phyloP scores from a whole-genome alignment of 352 stramenopile genomes.

The Globisporangium abappressorium region DNA sequence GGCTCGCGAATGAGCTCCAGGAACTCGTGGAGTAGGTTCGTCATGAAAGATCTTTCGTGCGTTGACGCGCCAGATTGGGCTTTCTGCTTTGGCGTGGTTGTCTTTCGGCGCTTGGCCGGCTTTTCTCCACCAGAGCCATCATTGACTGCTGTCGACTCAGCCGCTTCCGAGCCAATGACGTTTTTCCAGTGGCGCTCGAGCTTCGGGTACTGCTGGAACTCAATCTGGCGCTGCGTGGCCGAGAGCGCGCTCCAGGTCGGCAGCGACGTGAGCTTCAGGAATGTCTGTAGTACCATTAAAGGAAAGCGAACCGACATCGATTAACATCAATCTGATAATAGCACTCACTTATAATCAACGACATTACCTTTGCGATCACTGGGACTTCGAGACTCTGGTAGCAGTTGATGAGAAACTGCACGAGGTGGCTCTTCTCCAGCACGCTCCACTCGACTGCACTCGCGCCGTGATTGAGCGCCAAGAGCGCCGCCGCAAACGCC shows the following conservation, averaged over 20 bases:
- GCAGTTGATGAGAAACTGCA: conserved; percentile 60
- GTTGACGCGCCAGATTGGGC: neutral
- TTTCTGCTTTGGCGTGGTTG: conserved; percentile 9
- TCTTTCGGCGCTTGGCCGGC: conserved; percentile 37
- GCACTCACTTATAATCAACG: neutral
- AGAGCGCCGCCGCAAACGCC: conserved; percentile 36
- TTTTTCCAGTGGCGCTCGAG: conserved; percentile 67
- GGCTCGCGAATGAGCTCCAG: conserved; percentile 28
- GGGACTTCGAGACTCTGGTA: conserved; percentile 60
- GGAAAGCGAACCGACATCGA: neutral
- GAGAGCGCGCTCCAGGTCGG: conserved; percentile 61
- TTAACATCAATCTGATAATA: neutral
- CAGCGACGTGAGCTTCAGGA: conserved; percentile 68
- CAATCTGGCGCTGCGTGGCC: conserved; percentile 48
- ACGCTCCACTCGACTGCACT: conserved; percentile 23
- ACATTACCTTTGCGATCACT: conserved; percentile 33
- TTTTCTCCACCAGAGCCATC: conserved; percentile 12
- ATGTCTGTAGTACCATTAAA: conserved; percentile 13
- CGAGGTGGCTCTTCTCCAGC: conserved; percentile 47
- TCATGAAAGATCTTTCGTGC: conserved; percentile 35
- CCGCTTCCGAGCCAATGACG: conserved; percentile 15
- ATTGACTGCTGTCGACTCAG: neutral
- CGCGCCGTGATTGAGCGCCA: conserved; percentile 16
- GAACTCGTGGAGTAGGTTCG: conserved; percentile 45
- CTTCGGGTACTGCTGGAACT: conserved; percentile 64